These are phyloP conservation scores for Geranium rotundifolium DNA, from an alignment of 345 rosid genomes.

Conservation along the genomic window DNA sequence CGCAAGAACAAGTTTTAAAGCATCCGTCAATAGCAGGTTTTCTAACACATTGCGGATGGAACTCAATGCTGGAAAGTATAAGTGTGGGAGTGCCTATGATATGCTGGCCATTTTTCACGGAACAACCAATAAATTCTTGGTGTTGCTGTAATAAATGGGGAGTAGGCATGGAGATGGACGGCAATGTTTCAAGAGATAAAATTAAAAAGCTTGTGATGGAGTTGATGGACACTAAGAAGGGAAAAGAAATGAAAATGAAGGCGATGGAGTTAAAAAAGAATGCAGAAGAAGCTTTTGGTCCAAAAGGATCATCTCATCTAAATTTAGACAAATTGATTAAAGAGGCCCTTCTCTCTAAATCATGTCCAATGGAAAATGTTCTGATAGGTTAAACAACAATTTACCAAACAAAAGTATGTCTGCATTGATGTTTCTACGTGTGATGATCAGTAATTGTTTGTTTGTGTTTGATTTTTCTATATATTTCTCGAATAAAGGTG, in stretches of 20 bases:
- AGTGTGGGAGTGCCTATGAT: conserved; percentile 58
- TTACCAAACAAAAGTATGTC: too few relatives aligned
- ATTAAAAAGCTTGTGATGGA: conserved; percentile 10
- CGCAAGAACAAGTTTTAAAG: conserved; percentile 35
- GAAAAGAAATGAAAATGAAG: conserved; percentile 6
- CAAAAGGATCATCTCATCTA: conserved; percentile 8
- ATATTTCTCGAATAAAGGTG: too few relatives aligned
- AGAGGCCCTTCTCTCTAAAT: background rate
- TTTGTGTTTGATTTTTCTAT: too few relatives aligned
- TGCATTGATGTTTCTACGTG: too few relatives aligned
- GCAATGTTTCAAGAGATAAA: conserved; percentile 5
- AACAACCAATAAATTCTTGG: conserved; percentile 53
- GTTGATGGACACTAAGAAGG: conserved; percentile 14
- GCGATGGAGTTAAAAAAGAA: conserved; percentile 8
- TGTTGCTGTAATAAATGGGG: conserved; percentile 47
- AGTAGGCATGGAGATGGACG: conserved; percentile 41
- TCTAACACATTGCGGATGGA: conserved; percentile 68
- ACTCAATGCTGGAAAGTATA: conserved; percentile 64
- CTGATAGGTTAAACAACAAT: too few relatives aligned
- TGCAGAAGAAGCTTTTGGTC: conserved; percentile 4
- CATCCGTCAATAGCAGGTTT: conserved; percentile 53
- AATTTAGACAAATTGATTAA: conserved; percentile 10
- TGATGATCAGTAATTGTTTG: too few relatives aligned
- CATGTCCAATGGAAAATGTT: too few relatives aligned
- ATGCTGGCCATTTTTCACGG: conserved; percentile 54